phyloP scores from a whole-genome alignment of 345 rosid species.

The Gossypium longicalyx region DNA sequence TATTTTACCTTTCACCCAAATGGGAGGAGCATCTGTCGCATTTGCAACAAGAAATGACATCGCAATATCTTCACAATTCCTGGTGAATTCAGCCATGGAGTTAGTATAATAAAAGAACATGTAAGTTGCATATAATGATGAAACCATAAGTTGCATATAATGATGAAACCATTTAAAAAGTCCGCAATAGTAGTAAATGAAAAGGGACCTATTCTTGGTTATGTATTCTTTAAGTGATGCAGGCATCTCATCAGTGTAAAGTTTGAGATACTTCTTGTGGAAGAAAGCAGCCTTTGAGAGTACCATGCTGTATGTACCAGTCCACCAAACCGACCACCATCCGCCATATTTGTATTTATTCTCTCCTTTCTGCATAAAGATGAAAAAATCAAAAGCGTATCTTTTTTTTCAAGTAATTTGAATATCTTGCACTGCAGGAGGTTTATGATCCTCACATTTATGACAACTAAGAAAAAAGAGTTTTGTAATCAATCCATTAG shows the following conservation, averaged over 20 bases:
- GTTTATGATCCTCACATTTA: not conserved
- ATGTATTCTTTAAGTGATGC: slow-evolving; percentile 67
- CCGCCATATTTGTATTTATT: slow-evolving; percentile 63
- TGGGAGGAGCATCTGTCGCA: slow-evolving; percentile 80
- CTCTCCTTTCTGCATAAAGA: slow-evolving; percentile 50
- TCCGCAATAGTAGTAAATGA: not conserved
- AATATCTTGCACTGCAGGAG: not conserved
- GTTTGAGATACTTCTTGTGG: slow-evolving; percentile 82
- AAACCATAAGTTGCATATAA: not conserved
- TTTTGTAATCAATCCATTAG: not conserved
- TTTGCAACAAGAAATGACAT: slow-evolving; percentile 98
- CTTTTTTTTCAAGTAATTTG: not conserved
- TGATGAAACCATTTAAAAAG: not conserved
- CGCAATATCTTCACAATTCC: slow-evolving; percentile 99
- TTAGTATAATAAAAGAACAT: slow-evolving; percentile 18
- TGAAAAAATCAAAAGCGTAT: not conserved
- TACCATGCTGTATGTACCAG: slow-evolving; percentile 88
- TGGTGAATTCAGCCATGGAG: slow-evolving; percentile 27
- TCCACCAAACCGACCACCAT: slow-evolving; percentile 99
- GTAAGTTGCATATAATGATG: not conserved
- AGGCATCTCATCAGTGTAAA: slow-evolving; percentile 85
- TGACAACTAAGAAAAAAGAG: not conserved
- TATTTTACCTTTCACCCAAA: slow-evolving; percentile 86
- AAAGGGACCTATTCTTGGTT: slow-evolving; percentile 60
- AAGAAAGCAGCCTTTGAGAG: slow-evolving; percentile 97